Evolutionary conservation across 495 filamentous ascomycete genomes (phyloP).

Genomic region (Filosporella fistucella): DNA sequence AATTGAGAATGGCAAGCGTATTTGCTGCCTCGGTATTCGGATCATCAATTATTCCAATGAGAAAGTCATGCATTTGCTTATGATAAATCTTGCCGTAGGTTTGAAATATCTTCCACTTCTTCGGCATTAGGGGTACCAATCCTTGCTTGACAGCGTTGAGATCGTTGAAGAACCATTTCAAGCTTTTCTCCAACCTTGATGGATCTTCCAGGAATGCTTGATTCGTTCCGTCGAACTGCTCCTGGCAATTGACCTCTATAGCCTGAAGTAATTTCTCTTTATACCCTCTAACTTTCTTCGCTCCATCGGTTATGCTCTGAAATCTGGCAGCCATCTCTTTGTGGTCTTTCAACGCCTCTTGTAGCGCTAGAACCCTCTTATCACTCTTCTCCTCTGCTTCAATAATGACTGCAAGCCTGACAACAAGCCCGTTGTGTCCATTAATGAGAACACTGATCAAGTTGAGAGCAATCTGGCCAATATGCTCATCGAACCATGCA

Average conservation of each 20-base stretch:
- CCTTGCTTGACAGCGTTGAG: constrained; percentile 86
- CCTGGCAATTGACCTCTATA: constrained; percentile 67
- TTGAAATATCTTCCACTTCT: constrained; percentile 95
- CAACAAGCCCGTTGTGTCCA: constrained; percentile 84
- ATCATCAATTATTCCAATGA: constrained; percentile 76
- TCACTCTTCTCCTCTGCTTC: constrained; percentile 96
- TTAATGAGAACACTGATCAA: constrained; percentile 79
- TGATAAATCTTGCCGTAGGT: constrained; percentile 91
- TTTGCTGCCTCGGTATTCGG: constrained; percentile 70
- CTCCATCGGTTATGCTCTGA: constrained; percentile 88
- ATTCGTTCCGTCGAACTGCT: constrained; percentile 69
- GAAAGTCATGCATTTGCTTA: constrained; percentile 87
- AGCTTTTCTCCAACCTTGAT: constrained; percentile 72
- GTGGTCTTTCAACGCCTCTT: constrained; percentile 92
- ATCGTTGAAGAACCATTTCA: constrained; percentile 97
- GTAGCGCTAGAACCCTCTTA: constrained; percentile 79
- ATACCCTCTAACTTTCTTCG: constrained; percentile 89
- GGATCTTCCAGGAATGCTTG: constrained; percentile 78
- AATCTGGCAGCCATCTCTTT: constrained; percentile 89
- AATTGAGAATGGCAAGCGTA: constrained; percentile 86
- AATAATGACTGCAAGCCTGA: constrained; percentile 84
- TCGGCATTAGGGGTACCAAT: constrained; percentile 85
- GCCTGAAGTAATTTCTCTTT: constrained; percentile 89
- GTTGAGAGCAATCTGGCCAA: constrained; percentile 83
- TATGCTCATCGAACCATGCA: constrained; percentile 92